phyloP scores from a whole-genome alignment of 257 asterid genomes.

The Nicotiana tabacum region DNA sequence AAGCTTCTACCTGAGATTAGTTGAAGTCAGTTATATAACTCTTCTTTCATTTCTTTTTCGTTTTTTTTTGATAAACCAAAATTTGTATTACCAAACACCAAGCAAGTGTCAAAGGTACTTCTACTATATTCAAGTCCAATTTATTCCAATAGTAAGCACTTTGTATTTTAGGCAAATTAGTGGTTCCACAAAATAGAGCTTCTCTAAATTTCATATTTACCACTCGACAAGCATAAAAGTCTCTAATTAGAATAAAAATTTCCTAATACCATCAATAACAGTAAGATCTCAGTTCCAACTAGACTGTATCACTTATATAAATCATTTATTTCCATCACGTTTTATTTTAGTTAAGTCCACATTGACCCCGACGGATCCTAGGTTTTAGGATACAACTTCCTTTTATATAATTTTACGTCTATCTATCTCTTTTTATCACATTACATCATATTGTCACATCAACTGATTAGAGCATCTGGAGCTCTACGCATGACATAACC shows the following conservation, averaged over 20 bases:
- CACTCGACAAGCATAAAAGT: neutral
- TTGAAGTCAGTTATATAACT: neutral
- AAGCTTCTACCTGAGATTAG: neutral
- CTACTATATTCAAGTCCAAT: neutral
- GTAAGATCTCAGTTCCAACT: neutral
- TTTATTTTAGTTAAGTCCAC: neutral
- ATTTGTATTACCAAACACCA: neutral
- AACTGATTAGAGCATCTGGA: neutral
- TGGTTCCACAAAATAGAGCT: neutral
- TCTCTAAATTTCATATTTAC: neutral
- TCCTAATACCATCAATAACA: neutral
- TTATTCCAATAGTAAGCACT: neutral
- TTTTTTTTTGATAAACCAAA: neutral
- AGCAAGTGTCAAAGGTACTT: neutral
- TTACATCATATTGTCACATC: neutral
- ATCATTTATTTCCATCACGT: neutral
- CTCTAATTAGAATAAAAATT: neutral
- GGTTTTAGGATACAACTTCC: neutral
- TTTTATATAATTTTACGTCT: neutral
- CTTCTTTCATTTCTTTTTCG: neutral
- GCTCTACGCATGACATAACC: neutral
- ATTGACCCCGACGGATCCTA: neutral
- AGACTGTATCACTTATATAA: neutral
- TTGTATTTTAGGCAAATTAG: neutral
- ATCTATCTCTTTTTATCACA: neutral